Conservation (phyloP, 2,329 filamentous ascomycete genomes). For the Trichoderma lentiforme region DNA sequence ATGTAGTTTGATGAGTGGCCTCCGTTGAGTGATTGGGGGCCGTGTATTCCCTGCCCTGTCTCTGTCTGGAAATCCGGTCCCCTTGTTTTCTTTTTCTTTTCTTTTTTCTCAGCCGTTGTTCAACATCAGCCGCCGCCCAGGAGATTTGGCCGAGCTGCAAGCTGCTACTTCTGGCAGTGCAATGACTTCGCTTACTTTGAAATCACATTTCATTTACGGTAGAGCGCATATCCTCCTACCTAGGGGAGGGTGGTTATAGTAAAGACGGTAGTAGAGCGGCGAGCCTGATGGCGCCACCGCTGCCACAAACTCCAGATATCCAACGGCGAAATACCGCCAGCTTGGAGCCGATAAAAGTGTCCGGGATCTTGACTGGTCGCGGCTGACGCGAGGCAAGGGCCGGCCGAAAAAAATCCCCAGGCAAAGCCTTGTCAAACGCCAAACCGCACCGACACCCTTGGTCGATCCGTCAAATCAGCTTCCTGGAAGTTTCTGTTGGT, state of each 20-base stretch:
- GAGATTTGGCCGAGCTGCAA: neutral
- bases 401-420: neutral
- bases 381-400: neutral
- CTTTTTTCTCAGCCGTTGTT: neutral
- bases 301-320: neutral
- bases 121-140: neutral
- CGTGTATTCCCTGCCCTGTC: neutral
- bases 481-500: neutral
- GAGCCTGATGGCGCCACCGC: neutral
- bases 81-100: neutral
- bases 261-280: neutral
- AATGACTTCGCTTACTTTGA: neutral
- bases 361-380: neutral
- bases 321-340: slow-evolving; percentile 1
- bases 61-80: neutral
- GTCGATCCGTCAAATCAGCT: neutral
- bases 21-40: too few relatives aligned
- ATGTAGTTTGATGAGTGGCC: neutral
- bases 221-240: neutral
- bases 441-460: neutral
- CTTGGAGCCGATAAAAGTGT: neutral
- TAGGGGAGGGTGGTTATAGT: neutral
- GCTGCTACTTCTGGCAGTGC: neutral
- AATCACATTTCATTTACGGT: neutral
- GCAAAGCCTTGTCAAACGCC: neutral